Evolutionary conservation across 2,329 filamentous ascomycete species (phyloP).

Genomic region (Ophiostoma himal-ulmi): DNA sequence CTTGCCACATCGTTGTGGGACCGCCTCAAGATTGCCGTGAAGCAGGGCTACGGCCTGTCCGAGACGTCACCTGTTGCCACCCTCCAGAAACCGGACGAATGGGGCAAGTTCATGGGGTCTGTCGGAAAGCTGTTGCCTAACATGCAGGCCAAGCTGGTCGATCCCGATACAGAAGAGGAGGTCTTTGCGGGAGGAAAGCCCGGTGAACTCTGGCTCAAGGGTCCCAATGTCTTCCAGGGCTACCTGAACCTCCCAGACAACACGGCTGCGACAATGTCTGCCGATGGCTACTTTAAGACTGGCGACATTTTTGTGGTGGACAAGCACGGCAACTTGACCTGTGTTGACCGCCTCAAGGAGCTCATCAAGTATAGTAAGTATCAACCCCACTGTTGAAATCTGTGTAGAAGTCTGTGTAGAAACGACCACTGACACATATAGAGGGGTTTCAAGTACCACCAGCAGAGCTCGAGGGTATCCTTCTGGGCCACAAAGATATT

Average conservation of each 20-base stretch:
- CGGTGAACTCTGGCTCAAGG: constrained; percentile 72
- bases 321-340: constrained; percentile 73
- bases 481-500: constrained; percentile 41
- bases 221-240: constrained; percentile 73
- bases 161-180: constrained; percentile 46
- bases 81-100: constrained; percentile 67
- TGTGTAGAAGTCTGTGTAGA: not conserved
- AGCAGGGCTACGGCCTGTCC: constrained; percentile 87
- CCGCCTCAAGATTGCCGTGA: constrained; percentile 70
- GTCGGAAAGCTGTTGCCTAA: constrained; percentile 75
- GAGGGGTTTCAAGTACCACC: constrained; percentile 67
- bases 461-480: constrained; percentile 54
- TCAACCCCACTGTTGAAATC: not conserved
- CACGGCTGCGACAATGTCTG: constrained; percentile 63
- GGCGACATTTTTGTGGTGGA: constrained; percentile 82
- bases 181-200: constrained; percentile 48
- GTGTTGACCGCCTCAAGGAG: constrained; percentile 78
- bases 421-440: constrained; percentile 31
- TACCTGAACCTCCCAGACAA: constrained; percentile 70
- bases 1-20: constrained; percentile 70
- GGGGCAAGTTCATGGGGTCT: constrained; percentile 68
- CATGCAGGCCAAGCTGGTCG: constrained; percentile 75
- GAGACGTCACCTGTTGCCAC: constrained; percentile 80
- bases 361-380: constrained; percentile 54
- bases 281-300: constrained; percentile 83